Evolutionary conservation across 768 basidiomycete species (phyloP).

Genomic region (Russula sp.): DNA sequence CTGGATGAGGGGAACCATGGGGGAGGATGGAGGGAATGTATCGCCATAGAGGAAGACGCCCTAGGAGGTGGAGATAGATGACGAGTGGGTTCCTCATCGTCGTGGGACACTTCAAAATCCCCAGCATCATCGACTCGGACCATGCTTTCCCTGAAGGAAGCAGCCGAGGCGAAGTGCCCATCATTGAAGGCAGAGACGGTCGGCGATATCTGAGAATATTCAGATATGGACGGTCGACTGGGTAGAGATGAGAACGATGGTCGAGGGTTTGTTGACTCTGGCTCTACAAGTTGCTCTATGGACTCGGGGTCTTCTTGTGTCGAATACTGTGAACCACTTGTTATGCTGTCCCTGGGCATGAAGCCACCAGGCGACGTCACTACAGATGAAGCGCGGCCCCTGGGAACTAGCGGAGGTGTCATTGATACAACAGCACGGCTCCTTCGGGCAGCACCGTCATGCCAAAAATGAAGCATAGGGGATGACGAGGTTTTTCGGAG

Average conservation of each 20-base stretch:
- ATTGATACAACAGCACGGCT: constrained; percentile 18
- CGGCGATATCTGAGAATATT: constrained; percentile 65
- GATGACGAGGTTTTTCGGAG: constrained; percentile 49
- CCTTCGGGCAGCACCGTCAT: constrained; percentile 6
- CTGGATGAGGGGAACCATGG: constrained; percentile 14
- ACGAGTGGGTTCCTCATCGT: constrained; percentile 11
- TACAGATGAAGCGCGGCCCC: constrained; percentile 11
- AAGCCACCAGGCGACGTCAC: background rate
- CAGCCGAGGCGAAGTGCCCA: constrained; percentile 31
- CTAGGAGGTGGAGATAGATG: constrained; percentile 22
- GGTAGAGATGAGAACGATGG: constrained; percentile 45
- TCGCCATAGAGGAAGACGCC: constrained; percentile 20
- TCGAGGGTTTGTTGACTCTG: constrained; percentile 30
- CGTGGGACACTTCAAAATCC: background rate
- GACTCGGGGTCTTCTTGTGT: constrained; percentile 11
- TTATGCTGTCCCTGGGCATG: constrained; percentile 16
- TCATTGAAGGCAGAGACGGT: constrained; percentile 79
- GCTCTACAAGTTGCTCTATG: constrained; percentile 15
- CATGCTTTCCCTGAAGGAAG: constrained; percentile 23
- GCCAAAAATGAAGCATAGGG: constrained; percentile 18
- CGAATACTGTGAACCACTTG: constrained; percentile 21
- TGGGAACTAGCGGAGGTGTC: constrained; percentile 17
- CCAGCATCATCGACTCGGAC: constrained; percentile 13
- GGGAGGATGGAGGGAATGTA: constrained; percentile 17
- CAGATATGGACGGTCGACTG: constrained; percentile 52